Base-by-base conservation (phyloP, 139 green algal genomes). In the Yamagishiella unicocca region DNA sequence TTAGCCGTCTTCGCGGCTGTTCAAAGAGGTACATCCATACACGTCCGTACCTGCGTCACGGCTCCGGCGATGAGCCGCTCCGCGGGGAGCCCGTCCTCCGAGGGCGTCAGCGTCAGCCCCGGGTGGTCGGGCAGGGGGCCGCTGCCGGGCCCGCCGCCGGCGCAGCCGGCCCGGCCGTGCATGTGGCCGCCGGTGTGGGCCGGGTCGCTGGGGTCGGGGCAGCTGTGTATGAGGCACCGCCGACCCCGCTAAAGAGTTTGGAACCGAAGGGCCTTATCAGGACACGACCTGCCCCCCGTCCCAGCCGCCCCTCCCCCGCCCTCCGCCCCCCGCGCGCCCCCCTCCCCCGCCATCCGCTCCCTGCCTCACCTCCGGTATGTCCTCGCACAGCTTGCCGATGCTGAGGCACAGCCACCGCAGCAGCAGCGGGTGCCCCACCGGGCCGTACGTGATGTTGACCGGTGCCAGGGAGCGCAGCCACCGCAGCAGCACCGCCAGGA, bases 391-490 rank as follows among this genome's bases (percentile, higher is more conserved):
- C 88, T 98, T 98, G 31, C 96, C 97, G 29, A 98, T 82, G 78
- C 93, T 96, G 35, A 99, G 91, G 88, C 95, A 96, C 46, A 99
- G 91, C 98, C 98, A 99, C 79, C 97, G 96, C 45, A 96, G 91
- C 78, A 99, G 94, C 71, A 98, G 88, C 17, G 76, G 54, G 70
- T 93, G 90, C 45, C 86, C 86, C 17, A 82, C 33, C 3, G 89
- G 74, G 0, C 82, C 71, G 46, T 84, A 90, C 21, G 90, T 79
- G 19, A 90, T 66, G 84, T 87, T 82, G 4, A 87, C 73, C 12
- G 89, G 92, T 61, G 90, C 88, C 88, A 93, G 70, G 31, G 46
- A 79, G 43, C 90, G 84, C 67, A 95, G 82, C 90, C 92, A 93
- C 58, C 88, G 87, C 35, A 95, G 81, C 87, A 93, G 87, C 50